These are phyloP conservation scores for Leptomonas pyrrhocoris DNA, from an alignment of 208 protist genomes.

Conservation along the genomic window DNA sequence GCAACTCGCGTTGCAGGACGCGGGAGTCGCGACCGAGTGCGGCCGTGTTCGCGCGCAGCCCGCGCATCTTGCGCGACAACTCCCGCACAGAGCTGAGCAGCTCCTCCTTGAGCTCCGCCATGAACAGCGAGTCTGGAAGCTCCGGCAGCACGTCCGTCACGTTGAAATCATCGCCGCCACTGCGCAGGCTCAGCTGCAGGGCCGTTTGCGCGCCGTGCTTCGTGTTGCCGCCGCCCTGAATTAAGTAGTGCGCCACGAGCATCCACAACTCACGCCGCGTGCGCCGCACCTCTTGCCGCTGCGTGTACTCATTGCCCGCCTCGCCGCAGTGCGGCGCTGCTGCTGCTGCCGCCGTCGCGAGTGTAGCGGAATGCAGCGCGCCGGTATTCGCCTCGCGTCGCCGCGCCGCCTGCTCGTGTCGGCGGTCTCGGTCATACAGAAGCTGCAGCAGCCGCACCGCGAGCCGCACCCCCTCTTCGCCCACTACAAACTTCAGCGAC, in stretches of 20 bases:
- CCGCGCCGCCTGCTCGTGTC: neutral
- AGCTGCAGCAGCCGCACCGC: constrained; percentile 31
- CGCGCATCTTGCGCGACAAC: constrained; percentile 24
- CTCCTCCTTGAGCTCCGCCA: constrained; percentile 49
- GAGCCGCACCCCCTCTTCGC: constrained; percentile 18
- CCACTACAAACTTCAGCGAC: constrained; percentile 3
- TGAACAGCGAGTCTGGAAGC: constrained; percentile 38
- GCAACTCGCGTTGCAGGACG: constrained; percentile 33
- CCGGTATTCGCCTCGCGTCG: neutral
- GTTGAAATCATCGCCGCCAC: constrained; percentile 36
- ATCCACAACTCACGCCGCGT: constrained; percentile 24
- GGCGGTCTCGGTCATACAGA: constrained; percentile 14
- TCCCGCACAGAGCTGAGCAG: constrained; percentile 39
- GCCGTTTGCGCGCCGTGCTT: constrained; percentile 27
- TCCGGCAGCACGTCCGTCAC: constrained; percentile 52
- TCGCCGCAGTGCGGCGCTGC: neutral
- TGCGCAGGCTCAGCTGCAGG: constrained; percentile 43
- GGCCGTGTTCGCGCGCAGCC: constrained; percentile 26
- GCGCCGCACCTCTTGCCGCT: constrained; percentile 10
- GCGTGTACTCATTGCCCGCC: neutral
- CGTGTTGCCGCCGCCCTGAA: constrained; percentile 20
- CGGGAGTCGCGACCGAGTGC: constrained; percentile 23
- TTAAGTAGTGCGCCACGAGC: constrained; percentile 25
- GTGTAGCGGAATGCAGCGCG: neutral
- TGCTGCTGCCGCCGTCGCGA: neutral